phyloP scores from a whole-genome alignment of 2,329 filamentous ascomycete species.

The Venturia oleaginea region DNA sequence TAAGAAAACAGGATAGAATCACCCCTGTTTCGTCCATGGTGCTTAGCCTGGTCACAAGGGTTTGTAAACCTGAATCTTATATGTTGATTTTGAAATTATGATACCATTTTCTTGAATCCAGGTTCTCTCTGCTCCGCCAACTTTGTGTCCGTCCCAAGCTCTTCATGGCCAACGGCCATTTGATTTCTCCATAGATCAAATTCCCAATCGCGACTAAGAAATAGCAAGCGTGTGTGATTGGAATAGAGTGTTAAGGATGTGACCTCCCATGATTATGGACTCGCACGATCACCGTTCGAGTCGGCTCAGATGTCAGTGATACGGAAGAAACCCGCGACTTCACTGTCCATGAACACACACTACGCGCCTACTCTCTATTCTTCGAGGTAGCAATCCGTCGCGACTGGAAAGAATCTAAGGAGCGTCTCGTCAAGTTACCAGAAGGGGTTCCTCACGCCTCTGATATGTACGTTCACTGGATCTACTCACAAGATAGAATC shows the following conservation, averaged over 20 bases:
- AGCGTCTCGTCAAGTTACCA: not conserved
- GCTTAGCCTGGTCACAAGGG: too few relatives aligned
- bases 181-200: too few relatives aligned
- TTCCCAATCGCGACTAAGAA: too few relatives aligned
- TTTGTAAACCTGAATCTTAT: too few relatives aligned
- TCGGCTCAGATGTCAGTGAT: not conserved
- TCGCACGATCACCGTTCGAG: not conserved
- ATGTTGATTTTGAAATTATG: too few relatives aligned
- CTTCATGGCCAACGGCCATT: not conserved
- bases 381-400: not conserved
- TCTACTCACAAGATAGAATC: not conserved
- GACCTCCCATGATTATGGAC: too few relatives aligned
- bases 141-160: not conserved
- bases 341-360: conserved; percentile 3
- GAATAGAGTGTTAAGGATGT: too few relatives aligned
- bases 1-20: too few relatives aligned
- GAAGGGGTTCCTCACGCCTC: not conserved
- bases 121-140: too few relatives aligned
- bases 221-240: too few relatives aligned
- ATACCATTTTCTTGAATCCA: too few relatives aligned
- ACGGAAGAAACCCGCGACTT: not conserved
- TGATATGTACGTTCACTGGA: not conserved
- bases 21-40: too few relatives aligned
- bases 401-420: conserved; percentile 8
- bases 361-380: conserved; percentile 4